These are phyloP conservation scores for Fusarium secorum DNA, from an alignment of 2,329 filamentous ascomycete genomes.

Conservation along the genomic window DNA sequence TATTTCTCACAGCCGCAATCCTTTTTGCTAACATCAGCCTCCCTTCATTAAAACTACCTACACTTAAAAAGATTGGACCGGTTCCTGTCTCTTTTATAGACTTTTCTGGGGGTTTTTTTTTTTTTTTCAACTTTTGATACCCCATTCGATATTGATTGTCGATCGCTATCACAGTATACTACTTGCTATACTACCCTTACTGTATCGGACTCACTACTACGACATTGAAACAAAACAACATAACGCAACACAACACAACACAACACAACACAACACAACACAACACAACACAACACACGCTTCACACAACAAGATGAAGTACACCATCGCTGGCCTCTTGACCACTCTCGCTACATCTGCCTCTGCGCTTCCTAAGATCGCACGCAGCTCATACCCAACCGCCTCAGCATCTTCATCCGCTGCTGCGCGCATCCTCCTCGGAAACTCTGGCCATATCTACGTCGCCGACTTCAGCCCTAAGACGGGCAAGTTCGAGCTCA, in stretches of 20 bases:
- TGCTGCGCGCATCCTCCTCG: constrained; percentile 49
- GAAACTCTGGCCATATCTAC: constrained; percentile 51
- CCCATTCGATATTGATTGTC: constrained; percentile 14
- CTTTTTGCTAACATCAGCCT: constrained; percentile 14
- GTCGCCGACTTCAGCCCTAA: constrained; percentile 50
- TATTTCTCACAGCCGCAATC: constrained; percentile 22
- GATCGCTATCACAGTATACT: constrained; percentile 4
- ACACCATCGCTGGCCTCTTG: constrained; percentile 30
- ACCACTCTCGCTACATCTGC: constrained; percentile 29
- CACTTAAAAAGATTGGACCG: constrained; percentile 22
- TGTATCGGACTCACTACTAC: background rate
- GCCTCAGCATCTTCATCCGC: constrained; percentile 10
- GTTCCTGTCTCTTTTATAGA: constrained; percentile 11
- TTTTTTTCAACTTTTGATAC: constrained; percentile 11
- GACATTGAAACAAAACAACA: constrained; percentile 11
- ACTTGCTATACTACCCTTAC: background rate
- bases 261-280: background rate
- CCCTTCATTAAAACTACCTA: constrained; percentile 8
- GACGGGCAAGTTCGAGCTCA: constrained; percentile 50
- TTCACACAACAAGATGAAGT: constrained; percentile 31
- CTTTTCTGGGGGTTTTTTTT: background rate
- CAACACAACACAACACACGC: background rate
- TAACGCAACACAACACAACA: background rate
- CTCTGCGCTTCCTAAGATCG: constrained; percentile 27
- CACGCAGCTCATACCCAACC: constrained; percentile 15